Conservation (phyloP, 306 rosid genomes). For the Albizia julibrissin region DNA sequence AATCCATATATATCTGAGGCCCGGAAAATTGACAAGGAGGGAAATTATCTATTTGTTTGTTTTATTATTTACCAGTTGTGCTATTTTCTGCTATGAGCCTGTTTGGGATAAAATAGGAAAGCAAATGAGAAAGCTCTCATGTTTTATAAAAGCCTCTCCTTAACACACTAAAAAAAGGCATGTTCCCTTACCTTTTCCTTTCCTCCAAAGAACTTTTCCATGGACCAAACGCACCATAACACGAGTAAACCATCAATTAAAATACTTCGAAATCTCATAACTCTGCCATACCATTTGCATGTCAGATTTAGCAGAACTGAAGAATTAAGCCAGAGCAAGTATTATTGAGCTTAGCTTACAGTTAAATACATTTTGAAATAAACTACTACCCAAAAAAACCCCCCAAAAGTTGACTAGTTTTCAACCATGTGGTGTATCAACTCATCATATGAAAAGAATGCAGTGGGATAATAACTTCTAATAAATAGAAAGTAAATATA, state of each 20-base stretch:
- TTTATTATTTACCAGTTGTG: background rate
- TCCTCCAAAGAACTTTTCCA: background rate
- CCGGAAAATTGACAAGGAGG: background rate
- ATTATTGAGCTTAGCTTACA: background rate
- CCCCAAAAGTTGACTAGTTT: conserved; percentile 40
- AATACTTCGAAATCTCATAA: background rate
- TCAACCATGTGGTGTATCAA: conserved; percentile 36
- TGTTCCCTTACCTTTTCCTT: background rate
- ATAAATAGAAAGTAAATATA: conserved; percentile 43
- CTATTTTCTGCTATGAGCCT: background rate
- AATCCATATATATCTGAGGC: background rate
- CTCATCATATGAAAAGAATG: conserved; percentile 55
- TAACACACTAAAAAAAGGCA: background rate
- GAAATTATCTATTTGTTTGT: background rate
- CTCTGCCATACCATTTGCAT: background rate
- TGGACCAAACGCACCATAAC: background rate
- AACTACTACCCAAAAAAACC: conserved; percentile 14
- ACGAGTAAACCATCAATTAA: background rate
- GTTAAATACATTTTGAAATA: conserved; percentile 21
- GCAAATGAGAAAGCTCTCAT: background rate
- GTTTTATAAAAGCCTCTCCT: background rate
- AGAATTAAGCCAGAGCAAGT: conserved; percentile 26
- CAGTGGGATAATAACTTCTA: conserved; percentile 33
- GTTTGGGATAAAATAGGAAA: background rate
- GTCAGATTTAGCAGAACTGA: conserved; percentile 17